Percentiles rank a stretch among this genome's conserved stretches.
Conservation (phyloP, 108 stramenopile species). For the Pseudonitzschia delicatissima region DNA sequence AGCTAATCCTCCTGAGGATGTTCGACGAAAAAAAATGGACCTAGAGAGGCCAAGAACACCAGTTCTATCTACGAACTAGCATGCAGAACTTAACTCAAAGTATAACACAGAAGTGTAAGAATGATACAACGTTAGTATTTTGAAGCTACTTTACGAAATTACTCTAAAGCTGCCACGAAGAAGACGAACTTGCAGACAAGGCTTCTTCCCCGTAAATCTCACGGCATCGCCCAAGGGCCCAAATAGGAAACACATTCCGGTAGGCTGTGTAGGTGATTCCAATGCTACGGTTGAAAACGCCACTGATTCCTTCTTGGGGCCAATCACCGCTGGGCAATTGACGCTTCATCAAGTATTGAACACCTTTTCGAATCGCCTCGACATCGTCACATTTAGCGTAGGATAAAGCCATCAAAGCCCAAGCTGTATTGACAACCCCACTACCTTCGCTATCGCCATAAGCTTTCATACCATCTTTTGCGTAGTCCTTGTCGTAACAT, state of each 20-base stretch:
- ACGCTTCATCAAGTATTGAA: constrained; percentile 75
- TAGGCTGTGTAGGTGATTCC: constrained; percentile 99
- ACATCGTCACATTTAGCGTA: constrained; percentile 75
- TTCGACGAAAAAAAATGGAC: too few species aligned
- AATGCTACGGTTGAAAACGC: constrained; percentile 97
- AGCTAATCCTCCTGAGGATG: too few species aligned
- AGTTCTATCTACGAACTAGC: too few species aligned
- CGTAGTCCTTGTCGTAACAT: constrained; percentile 95
- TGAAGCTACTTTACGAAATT: too few species aligned
- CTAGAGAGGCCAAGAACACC: too few species aligned
- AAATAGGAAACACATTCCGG: constrained; percentile 98
- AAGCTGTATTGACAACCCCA: constrained; percentile 96
- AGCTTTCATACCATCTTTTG: constrained; percentile 79
- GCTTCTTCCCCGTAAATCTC: constrained; percentile 53
- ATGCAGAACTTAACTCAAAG: too few species aligned
- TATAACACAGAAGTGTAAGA: too few species aligned
- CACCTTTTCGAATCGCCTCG: constrained; percentile 75
- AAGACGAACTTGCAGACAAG: neutral
- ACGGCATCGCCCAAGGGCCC: constrained; percentile 94
- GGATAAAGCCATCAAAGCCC: constrained; percentile 93
- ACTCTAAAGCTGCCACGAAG: neutral
- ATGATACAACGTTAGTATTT: too few species aligned
- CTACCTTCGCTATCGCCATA: constrained; percentile 85
- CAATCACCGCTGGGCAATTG: constrained; percentile 96
- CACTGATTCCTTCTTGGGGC: constrained; percentile 98